These are phyloP conservation scores for Globisporangium takayamanum DNA, from an alignment of 352 stramenopile species.

Conservation along the genomic window DNA sequence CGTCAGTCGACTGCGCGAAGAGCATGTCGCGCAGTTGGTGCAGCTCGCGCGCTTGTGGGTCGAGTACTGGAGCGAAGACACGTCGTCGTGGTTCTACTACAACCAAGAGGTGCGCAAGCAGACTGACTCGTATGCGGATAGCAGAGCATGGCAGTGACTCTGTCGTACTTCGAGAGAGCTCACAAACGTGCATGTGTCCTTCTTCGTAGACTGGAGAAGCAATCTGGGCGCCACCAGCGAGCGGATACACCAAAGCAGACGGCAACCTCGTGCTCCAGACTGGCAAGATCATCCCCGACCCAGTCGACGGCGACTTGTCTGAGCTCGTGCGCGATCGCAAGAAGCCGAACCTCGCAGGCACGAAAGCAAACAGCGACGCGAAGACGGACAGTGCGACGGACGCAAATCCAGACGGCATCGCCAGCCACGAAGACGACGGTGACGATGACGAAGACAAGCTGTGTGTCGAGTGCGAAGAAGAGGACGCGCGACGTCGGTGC, in stretches of 20 bases:
- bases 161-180: background rate
- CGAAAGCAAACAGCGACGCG: background rate
- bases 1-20: conserved; percentile 26
- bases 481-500: conserved; percentile 58
- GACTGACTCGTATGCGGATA: background rate
- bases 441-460: conserved; percentile 55
- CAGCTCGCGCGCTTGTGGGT: conserved; percentile 42
- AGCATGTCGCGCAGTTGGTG: conserved; percentile 34
- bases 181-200: background rate
- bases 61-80: conserved; percentile 78
- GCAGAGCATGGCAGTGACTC: background rate
- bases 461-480: conserved; percentile 76
- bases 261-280: conserved; percentile 63
- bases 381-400: background rate
- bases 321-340: conserved; percentile 24
- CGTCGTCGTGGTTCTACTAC: conserved; percentile 74
- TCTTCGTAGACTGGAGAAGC: conserved; percentile 47
- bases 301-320: conserved; percentile 27
- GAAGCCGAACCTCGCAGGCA: conserved; percentile 7
- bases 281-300: conserved; percentile 56
- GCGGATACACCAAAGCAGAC: conserved; percentile 66
- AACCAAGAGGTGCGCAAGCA: conserved; percentile 35
- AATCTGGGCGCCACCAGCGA: conserved; percentile 57
- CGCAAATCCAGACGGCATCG: conserved; percentile 4
- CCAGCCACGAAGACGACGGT: conserved; percentile 16